Conservation (phyloP, 306 rosid genomes). For the Vigna unguiculata region DNA sequence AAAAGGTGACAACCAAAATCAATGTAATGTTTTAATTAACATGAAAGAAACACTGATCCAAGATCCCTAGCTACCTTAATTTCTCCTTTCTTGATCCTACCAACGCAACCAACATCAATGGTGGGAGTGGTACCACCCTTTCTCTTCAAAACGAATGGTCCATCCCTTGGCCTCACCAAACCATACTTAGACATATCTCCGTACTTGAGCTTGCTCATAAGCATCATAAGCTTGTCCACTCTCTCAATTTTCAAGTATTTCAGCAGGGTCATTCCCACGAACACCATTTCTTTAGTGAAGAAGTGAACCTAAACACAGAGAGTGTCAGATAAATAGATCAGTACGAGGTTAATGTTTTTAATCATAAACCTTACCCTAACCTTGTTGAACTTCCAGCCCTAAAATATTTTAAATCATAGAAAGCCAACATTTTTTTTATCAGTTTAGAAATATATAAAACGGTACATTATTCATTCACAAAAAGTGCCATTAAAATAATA, state of each 20-base stretch:
- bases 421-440: no score
- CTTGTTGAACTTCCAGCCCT: neutral
- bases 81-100: conserved; percentile 49
- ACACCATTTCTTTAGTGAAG: conserved; percentile 60
- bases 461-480: no score
- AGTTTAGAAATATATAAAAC: no score
- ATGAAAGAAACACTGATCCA: neutral
- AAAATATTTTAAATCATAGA: no score
- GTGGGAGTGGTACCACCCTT: conserved; percentile 63
- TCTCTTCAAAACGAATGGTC: conserved; percentile 59
- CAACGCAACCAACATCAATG: conserved; percentile 68
- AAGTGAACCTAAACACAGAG: conserved; percentile 52
- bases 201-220: conserved; percentile 47
- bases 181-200: conserved; percentile 63
- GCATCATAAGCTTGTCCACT: conserved; percentile 49
- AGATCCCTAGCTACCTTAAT: conserved; percentile 52
- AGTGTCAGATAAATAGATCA: neutral
- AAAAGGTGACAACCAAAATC: neutral
- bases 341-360: neutral
- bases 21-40: neutral
- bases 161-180: conserved; percentile 52
- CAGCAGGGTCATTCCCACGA: conserved; percentile 57
- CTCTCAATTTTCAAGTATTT: conserved; percentile 40
- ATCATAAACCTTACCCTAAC: neutral
- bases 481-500: neutral